Conservation (phyloP, 495 filamentous ascomycete species). For the Lophium mytilinum region DNA sequence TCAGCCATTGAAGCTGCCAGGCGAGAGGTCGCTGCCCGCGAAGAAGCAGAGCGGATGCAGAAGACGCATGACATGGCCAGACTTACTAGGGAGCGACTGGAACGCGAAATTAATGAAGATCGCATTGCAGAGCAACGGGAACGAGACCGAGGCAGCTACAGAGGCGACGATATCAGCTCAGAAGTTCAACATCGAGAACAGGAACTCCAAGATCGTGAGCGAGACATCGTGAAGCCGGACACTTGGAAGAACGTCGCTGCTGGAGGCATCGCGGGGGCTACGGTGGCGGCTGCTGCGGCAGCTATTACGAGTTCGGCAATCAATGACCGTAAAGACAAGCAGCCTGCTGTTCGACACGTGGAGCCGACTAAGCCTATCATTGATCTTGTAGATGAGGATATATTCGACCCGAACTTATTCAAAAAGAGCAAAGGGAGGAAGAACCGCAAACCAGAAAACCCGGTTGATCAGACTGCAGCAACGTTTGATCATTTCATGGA, state of each 20-base stretch:
- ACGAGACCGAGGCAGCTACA: constrained; percentile 2
- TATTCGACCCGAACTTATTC: constrained; percentile 34
- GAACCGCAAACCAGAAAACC: not conserved
- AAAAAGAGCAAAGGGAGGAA: constrained; percentile 13
- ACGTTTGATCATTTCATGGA: constrained; percentile 19
- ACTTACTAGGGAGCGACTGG: constrained; percentile 10
- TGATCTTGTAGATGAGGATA: constrained; percentile 29
- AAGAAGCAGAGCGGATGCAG: constrained; percentile 3
- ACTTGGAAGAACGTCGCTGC: constrained; percentile 18
- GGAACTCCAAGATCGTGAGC: constrained; percentile 17
- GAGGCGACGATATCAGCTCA: constrained; percentile 12
- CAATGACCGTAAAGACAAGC: constrained; percentile 3
- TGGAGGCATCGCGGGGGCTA: constrained; percentile 18
- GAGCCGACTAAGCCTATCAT: constrained; percentile 15
- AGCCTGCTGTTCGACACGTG: constrained; percentile 3
- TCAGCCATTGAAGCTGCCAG: constrained; percentile 3
- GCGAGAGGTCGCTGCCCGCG: not conserved
- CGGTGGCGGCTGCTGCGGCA: constrained; percentile 24
- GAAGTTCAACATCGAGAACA: constrained; percentile 18
- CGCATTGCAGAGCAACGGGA: constrained; percentile 4
- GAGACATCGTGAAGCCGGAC: constrained; percentile 10
- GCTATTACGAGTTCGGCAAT: constrained; percentile 26
- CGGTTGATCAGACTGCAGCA: not conserved
- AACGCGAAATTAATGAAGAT: constrained; percentile 9
- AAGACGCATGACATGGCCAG: constrained; percentile 12